A percentile compares a stretch with the other conserved stretches of the same genome.
Evolutionary conservation across 345 rosid genomes (phyloP).

Genomic region (Citrus mangshanensis): DNA sequence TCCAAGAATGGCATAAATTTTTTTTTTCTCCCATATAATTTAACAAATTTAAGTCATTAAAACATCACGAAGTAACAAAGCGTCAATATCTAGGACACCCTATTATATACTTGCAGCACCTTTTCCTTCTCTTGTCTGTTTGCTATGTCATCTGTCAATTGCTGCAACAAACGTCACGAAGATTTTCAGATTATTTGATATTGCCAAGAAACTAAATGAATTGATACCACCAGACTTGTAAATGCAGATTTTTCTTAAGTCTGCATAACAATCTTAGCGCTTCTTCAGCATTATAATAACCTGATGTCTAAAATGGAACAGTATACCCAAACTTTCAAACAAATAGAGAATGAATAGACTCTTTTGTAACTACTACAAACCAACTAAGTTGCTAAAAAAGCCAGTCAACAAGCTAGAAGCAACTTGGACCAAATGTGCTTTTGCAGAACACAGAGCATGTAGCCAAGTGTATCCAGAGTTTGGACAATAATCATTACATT

Average conservation of each 20-base stretch:
- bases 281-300: neutral
- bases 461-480: constrained; percentile 8
- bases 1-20: neutral
- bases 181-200: neutral
- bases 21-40: neutral
- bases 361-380: constrained; percentile 7
- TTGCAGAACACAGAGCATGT: neutral
- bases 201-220: neutral
- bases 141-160: neutral
- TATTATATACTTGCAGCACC: neutral
- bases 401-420: constrained; percentile 4
- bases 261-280: neutral
- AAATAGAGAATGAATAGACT: constrained; percentile 9
- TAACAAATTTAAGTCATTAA: neutral
- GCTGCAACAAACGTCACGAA: neutral
- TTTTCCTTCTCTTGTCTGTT: neutral
- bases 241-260: neutral
- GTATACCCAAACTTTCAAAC: neutral
- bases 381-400: neutral
- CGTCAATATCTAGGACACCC: neutral
- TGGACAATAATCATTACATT: constrained; percentile 6
- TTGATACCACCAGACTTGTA: neutral
- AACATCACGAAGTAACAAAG: neutral
- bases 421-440: constrained; percentile 3
- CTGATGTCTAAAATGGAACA: neutral